Percentiles rank a stretch among this genome's conserved stretches.
Conservation (phyloP, 768 basidiomycete species). For the Leccinum arenicola region DNA sequence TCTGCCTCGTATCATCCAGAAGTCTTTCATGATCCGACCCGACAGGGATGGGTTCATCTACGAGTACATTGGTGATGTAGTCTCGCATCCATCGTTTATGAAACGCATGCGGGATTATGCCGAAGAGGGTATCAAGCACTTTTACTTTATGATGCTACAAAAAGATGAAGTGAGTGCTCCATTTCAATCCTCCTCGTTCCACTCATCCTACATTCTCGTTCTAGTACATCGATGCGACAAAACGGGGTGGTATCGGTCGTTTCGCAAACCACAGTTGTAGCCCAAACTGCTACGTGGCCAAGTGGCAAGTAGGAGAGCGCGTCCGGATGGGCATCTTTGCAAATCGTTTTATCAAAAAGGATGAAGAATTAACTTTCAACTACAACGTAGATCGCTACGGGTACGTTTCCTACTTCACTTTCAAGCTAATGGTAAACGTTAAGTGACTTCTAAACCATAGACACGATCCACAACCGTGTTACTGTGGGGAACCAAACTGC, state of each 20-base stretch:
- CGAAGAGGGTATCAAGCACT: conserved; percentile 90
- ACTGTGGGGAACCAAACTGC: conserved; percentile 94
- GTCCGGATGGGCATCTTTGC: conserved; percentile 99
- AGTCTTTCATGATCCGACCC: conserved; percentile 6
- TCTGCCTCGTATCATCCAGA: conserved; percentile 5
- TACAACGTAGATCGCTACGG: conserved; percentile 99
- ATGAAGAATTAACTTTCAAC: conserved; percentile 96
- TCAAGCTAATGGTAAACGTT: not conserved
- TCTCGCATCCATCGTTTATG: conserved; percentile 81
- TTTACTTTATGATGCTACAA: conserved; percentile 99
- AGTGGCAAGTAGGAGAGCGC: conserved; percentile 89
- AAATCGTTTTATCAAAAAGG: conserved; percentile 67
- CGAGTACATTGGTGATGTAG: conserved; percentile 97
- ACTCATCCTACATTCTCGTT: not conserved
- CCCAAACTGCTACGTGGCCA: conserved; percentile 97
- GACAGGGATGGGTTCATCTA: conserved; percentile 89
- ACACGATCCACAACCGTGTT: conserved; percentile 92
- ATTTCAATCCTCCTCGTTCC: not conserved
- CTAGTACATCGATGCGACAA: conserved; percentile 97
- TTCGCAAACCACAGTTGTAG: conserved; percentile 98
- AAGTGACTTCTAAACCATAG: conserved; percentile 36
- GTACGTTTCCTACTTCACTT: conserved; percentile 42
- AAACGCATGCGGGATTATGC: conserved; percentile 95
- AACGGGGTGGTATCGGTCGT: conserved; percentile 92
- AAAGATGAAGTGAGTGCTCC: conserved; percentile 83